Evolutionary conservation across 1,139 yeast species (phyloP), one percentile per base, ranked within the genome.

Genomic region (Geotrichum europaeum): DNA sequence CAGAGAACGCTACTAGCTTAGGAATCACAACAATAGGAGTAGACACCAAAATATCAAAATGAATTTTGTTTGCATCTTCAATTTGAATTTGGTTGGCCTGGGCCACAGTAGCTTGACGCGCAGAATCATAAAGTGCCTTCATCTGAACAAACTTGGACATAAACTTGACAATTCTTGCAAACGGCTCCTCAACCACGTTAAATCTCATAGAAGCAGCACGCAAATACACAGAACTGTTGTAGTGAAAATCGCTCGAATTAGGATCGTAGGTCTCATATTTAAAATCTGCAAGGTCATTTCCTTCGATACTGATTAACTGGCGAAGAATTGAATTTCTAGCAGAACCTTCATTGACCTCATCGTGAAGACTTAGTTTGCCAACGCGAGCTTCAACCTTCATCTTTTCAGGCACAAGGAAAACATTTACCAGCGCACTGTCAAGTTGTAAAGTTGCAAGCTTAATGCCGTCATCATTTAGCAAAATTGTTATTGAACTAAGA

Each of bases 21-120:
- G 98, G 97, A 67, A 90, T 89, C 1, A 87, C 84, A 55, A 94
- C 77, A 13, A 86, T 86, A 0, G 99, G 99, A 0, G 98, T 91
- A 58, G 83, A 81, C 15, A 94, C 78, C 24, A 84, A 74, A 40
- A 95, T 75, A 68, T 91, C 88, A 69, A 94, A 82, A 65, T 85
- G 85, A 73, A 90, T 84, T 65, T 80, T 81, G 56, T 77, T 81
- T 0, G 88, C 84, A 65, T 79, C 80, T 60, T 86, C 86, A 58
- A 86, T 82, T 67, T 81, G 88, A 57, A 86, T 83, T 68, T 81
- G 88, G 60, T 76, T 80, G 2, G 92, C 91, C 64, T 82, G 85
- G 61, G 83, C 78, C 70, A 84, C 78, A 0, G 98, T 97, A 13
- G 92, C 89, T 67, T 87, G 90, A 64, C 99, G 81, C 0, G 98